phyloP scores from a whole-genome alignment of 352 stramenopile genomes.

The Phytophthora tubulina region DNA sequence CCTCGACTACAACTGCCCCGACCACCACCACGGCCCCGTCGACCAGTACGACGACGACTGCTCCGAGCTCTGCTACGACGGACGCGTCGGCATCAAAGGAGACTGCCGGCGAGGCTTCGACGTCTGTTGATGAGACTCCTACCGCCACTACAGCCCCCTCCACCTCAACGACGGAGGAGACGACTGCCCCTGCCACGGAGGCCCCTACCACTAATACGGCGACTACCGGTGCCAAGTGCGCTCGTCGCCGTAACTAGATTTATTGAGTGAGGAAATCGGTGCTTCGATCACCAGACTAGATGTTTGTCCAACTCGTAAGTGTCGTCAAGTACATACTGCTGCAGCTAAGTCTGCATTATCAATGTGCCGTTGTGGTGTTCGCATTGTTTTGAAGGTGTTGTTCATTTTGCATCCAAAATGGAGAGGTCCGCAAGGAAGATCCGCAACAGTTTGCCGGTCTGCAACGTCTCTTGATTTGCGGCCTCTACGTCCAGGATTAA shows the following conservation, averaged over 20 bases:
- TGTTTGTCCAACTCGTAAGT: constrained; percentile 16
- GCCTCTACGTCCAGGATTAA: no score
- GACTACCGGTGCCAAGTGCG: constrained; percentile 15
- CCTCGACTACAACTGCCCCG: constrained; percentile 6
- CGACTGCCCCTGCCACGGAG: constrained; percentile 24
- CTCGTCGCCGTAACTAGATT: constrained; percentile 18
- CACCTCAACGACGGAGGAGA: neutral
- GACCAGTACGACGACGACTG: constrained; percentile 6
- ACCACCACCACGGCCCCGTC: constrained; percentile 17
- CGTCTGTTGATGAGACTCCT: constrained; percentile 8
- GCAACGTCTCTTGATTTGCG: no score
- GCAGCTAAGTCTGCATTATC: constrained; percentile 7
- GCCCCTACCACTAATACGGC: constrained; percentile 11
- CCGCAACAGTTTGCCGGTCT: no score
- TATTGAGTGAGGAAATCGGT: constrained; percentile 11
- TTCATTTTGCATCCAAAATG: no score
- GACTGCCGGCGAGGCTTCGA: constrained; percentile 15
- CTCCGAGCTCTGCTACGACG: constrained; percentile 7
- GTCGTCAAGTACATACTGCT: constrained; percentile 16
- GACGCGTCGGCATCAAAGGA: neutral
- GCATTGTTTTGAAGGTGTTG: no score
- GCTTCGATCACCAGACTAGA: constrained; percentile 1
- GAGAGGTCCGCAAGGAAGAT: no score
- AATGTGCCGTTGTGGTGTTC: constrained; percentile 9
- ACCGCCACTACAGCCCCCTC: constrained; percentile 2